Conservation (phyloP, 192 early-diverging fungal genomes). For the Powellomyces hirtus region DNA sequence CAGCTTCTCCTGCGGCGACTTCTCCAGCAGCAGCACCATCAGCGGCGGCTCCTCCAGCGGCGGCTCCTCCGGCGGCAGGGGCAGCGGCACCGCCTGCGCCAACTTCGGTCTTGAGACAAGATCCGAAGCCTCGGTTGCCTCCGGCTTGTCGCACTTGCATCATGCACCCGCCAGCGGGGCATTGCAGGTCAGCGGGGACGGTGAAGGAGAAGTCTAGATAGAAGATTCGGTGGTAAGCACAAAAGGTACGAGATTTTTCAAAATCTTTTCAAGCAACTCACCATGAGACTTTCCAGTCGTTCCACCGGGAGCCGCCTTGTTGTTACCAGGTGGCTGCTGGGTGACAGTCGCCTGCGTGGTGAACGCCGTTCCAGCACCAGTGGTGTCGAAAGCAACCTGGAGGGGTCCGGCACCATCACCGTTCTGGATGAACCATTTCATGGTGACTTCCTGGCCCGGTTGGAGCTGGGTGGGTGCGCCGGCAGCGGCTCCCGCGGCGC, state of each 20-base stretch:
- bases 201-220: constrained; percentile 18
- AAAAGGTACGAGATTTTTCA: no score
- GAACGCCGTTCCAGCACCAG: constrained; percentile 14
- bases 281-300: constrained; percentile 5
- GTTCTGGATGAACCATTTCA: constrained; percentile 25
- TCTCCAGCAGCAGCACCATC: not conserved
- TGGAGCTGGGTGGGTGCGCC: not conserved
- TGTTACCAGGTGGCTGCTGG: constrained; percentile 4
- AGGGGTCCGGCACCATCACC: constrained; percentile 25
- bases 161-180: constrained; percentile 19
- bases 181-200: constrained; percentile 17
- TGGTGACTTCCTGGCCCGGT: constrained; percentile 7
- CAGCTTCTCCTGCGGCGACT: not conserved
- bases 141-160: constrained; percentile 22
- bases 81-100: constrained; percentile 5
- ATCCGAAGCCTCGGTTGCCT: constrained; percentile 4
- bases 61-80: not conserved
- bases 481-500: constrained; percentile 7
- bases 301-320: constrained; percentile 12
- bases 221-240: no score
- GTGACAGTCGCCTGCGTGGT: not conserved
- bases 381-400: constrained; percentile 17
- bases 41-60: not conserved
- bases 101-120: not conserved
- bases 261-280: no score